Evolutionary conservation across 1,284 basidiomycete genomes (phyloP).

Genomic region (Xerocomus minutiporus): DNA sequence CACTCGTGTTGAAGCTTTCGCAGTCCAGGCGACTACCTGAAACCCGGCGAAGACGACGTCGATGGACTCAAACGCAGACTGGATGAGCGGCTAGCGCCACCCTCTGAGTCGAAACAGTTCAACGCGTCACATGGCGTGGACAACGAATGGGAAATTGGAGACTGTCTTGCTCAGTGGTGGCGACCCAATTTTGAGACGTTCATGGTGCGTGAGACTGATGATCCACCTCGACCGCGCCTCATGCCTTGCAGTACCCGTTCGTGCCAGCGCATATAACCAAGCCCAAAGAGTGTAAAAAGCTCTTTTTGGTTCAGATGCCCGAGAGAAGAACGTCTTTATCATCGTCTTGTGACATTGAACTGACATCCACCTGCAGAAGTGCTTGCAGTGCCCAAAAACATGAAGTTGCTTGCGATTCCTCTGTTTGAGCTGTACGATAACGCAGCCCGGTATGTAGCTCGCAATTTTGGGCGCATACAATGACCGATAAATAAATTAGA

Average conservation of each 20-base stretch:
- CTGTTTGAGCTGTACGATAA: slow-evolving; percentile 98
- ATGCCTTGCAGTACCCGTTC: slow-evolving; percentile 79
- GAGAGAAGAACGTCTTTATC: slow-evolving; percentile 68
- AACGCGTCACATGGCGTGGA: slow-evolving; percentile 69
- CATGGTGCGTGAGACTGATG: slow-evolving; percentile 64
- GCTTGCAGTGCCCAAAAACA: slow-evolving; percentile 94
- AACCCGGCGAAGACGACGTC: slow-evolving; percentile 90
- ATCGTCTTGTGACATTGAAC: background rate
- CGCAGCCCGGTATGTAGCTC: slow-evolving; percentile 64
- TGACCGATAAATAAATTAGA: slow-evolving; percentile 7
- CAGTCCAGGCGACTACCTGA: slow-evolving; percentile 97
- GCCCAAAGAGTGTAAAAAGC: slow-evolving; percentile 97
- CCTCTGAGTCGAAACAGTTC: slow-evolving; percentile 59
- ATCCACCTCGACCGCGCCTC: slow-evolving; percentile 2
- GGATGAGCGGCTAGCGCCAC: slow-evolving; percentile 84
- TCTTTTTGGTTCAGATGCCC: slow-evolving; percentile 94
- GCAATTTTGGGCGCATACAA: background rate
- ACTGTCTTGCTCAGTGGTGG: slow-evolving; percentile 96
- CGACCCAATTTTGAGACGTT: slow-evolving; percentile 97
- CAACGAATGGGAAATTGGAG: slow-evolving; percentile 93
- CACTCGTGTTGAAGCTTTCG: background rate
- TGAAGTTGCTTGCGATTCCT: slow-evolving; percentile 95
- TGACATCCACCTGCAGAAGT: slow-evolving; percentile 58
- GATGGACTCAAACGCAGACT: slow-evolving; percentile 85
- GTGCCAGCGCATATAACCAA: slow-evolving; percentile 95